Percentiles rank a stretch among this genome's conserved stretches.
phyloP scores from a whole-genome alignment of 2,329 filamentous ascomycete genomes.

The Orbilia blumenaviensis region DNA sequence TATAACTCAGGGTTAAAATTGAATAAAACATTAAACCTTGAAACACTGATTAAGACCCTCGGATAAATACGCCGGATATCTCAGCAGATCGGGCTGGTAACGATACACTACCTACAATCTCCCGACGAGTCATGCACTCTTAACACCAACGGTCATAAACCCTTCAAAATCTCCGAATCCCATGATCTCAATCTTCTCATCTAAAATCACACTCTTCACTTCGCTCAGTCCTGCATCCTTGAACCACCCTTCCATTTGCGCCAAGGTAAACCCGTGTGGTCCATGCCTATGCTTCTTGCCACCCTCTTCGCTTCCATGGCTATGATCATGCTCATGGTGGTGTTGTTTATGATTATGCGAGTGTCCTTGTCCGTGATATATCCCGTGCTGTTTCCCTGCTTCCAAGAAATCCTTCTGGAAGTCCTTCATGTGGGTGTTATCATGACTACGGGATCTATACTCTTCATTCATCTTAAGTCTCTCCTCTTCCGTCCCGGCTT shows the following conservation, averaged over 20 bases:
- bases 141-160: constrained; percentile 39
- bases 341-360: neutral
- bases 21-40: no score
- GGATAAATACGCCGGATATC: no score
- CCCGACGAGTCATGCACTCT: neutral
- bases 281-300: constrained; percentile 28
- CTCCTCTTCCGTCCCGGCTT: constrained; percentile 2
- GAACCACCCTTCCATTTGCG: constrained; percentile 35
- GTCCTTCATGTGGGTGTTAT: constrained; percentile 32
- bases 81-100: no score
- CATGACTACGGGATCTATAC: constrained; percentile 38
- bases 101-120: no score
- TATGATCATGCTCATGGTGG: neutral
- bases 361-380: constrained; percentile 15
- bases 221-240: constrained; percentile 30
- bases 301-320: neutral
- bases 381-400: neutral
- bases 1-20: no score
- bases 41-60: no score
- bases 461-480: constrained; percentile 30
- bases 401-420: neutral
- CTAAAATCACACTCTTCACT: constrained; percentile 34
- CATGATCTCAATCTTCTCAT: constrained; percentile 26
- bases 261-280: constrained; percentile 38
- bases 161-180: constrained; percentile 26